Evolutionary conservation across 106 monocot species (phyloP).

Genomic region (Acorus gramineus): DNA sequence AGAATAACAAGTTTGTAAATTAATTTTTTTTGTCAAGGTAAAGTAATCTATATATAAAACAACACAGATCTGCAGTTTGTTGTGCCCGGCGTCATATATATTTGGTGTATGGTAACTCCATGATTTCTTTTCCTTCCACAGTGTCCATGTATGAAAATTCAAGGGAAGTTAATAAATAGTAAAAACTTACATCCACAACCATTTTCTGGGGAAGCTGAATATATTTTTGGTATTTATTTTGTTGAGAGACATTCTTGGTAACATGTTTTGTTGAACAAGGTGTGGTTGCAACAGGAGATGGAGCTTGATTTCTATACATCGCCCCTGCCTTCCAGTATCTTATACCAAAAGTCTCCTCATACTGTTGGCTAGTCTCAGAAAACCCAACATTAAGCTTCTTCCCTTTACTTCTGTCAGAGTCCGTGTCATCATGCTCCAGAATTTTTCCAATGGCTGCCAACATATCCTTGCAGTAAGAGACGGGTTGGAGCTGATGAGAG

Average conservation of each 20-base stretch:
- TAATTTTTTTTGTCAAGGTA: no score
- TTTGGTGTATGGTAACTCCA: no score
- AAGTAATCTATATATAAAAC: no score
- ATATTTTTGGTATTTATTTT: slow-evolving; percentile 1
- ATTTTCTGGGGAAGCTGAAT: slow-evolving; percentile 29
- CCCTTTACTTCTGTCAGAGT: slow-evolving; percentile 78
- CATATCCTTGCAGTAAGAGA: slow-evolving; percentile 73
- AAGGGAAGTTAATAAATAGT: not conserved
- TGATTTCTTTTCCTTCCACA: no score
- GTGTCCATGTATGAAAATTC: not conserved
- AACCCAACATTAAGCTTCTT: slow-evolving; percentile 81
- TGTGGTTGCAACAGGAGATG: slow-evolving; percentile 31
- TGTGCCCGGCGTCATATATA: no score
- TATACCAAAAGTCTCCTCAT: slow-evolving; percentile 67
- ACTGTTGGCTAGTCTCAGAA: slow-evolving; percentile 56
- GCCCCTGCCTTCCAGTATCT: slow-evolving; percentile 89
- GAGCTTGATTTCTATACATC: slow-evolving; percentile 56
- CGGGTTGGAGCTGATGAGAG: slow-evolving; percentile 80
- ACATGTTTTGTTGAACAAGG: slow-evolving; percentile 5
- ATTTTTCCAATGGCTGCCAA: slow-evolving; percentile 52
- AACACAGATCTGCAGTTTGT: no score
- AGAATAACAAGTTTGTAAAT: no score
- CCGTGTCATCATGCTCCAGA: slow-evolving; percentile 89
- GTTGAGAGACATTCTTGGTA: not conserved
- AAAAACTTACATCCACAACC: slow-evolving; percentile 50